These are phyloP conservation scores for Ophiostoma himal-ulmi DNA, from an alignment of 2,329 filamentous ascomycete species.

Conservation along the genomic window DNA sequence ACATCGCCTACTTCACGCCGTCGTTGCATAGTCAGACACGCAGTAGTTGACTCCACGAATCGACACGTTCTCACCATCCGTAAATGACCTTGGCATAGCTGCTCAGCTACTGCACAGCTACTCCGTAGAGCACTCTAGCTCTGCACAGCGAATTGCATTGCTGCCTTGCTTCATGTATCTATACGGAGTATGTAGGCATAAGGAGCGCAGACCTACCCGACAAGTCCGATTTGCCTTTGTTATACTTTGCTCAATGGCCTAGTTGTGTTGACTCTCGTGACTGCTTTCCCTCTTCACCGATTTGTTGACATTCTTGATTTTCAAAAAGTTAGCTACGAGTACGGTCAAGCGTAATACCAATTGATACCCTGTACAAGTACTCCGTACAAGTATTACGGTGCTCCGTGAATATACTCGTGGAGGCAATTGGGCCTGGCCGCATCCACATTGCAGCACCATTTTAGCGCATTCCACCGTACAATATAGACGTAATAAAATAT, in stretches of 20 bases:
- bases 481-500: not conserved
- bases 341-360: not conserved
- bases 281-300: not conserved
- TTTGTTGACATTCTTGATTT: not conserved
- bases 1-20: not conserved
- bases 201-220: not conserved
- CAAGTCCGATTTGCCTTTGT: not conserved
- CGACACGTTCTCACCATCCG: too few species aligned
- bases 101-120: not conserved
- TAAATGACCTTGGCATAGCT: not conserved
- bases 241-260: not conserved
- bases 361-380: not conserved
- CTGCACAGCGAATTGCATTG: not conserved
- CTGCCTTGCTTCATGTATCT: conserved; percentile 1
- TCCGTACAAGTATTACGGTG: not conserved
- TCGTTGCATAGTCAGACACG: conserved; percentile 4
- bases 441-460: conserved; percentile 22
- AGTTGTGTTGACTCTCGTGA: not conserved
- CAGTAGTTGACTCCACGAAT: not conserved
- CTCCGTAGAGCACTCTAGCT: not conserved
- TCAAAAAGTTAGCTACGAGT: not conserved
- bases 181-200: not conserved
- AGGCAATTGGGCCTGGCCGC: not conserved
- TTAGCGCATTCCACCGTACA: conserved; percentile 21
- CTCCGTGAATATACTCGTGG: not conserved